phyloP scores from a whole-genome alignment of 805 yeast genomes.

The Candida hispaniensis region DNA sequence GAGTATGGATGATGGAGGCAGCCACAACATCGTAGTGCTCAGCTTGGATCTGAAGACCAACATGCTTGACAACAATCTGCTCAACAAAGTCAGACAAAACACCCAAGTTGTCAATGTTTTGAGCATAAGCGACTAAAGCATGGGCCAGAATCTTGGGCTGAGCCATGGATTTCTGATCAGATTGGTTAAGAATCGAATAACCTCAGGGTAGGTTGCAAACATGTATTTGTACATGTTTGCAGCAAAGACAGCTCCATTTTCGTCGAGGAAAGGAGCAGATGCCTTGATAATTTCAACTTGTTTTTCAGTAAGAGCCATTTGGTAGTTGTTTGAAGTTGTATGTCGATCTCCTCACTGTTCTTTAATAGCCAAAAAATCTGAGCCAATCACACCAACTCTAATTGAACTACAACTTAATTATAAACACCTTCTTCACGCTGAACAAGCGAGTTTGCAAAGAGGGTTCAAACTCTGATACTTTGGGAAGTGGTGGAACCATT shows the following conservation, averaged over 20 bases:
- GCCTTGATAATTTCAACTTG: conserved; percentile 22
- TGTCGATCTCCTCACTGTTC: no score
- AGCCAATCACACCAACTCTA: no score
- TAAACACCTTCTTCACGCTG: no score
- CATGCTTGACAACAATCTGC: conserved; percentile 55
- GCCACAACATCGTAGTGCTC: conserved; percentile 64
- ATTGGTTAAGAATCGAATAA: conserved; percentile 49
- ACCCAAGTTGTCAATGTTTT: conserved; percentile 47
- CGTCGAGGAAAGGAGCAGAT: conserved; percentile 44
- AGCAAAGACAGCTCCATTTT: conserved; percentile 46
- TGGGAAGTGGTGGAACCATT: no score
- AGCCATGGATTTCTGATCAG: conserved; percentile 38
- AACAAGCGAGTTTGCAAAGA: no score
- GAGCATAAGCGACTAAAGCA: conserved; percentile 51
- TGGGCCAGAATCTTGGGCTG: conserved; percentile 59
- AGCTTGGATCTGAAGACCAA: conserved; percentile 49
- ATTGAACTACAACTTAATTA: no score
- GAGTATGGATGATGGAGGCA: conserved; percentile 41
- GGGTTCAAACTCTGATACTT: no score
- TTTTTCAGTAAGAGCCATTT: conserved; percentile 15
- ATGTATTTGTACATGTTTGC: conserved; percentile 43
- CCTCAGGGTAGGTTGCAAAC: conserved; percentile 44
- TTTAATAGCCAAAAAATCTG: no score
- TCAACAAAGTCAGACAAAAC: conserved; percentile 44
- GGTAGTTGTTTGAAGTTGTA: no score